Percentiles rank a stretch among this genome's conserved stretches.
Conservation (phyloP, 768 basidiomycete species). For the Macrolepiota albuminosa region DNA sequence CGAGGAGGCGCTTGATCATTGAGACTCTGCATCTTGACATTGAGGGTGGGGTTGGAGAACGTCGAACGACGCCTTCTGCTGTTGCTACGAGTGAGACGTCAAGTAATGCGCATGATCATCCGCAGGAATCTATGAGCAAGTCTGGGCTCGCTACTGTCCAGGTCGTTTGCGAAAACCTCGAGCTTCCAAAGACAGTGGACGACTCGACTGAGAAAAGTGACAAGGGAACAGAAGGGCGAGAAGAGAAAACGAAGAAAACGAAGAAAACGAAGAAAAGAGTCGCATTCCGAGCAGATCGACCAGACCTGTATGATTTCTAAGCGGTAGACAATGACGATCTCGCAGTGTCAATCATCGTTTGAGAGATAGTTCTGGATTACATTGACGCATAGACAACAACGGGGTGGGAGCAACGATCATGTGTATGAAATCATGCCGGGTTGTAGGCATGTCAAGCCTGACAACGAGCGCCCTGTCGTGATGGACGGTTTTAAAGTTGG, state of each 20-base stretch:
- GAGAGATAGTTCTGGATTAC: not conserved
- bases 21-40: constrained; percentile 89
- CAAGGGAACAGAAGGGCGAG: constrained; percentile 13
- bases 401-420: not conserved
- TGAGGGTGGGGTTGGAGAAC: constrained; percentile 79
- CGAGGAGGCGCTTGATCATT: constrained; percentile 78
- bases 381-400: not conserved
- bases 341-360: constrained; percentile 1
- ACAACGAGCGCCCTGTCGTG: not conserved
- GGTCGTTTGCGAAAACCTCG: constrained; percentile 38
- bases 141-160: constrained; percentile 32
- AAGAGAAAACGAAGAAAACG: constrained; percentile 29
- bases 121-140: constrained; percentile 6
- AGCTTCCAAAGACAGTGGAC: not conserved
- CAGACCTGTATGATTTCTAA: constrained; percentile 75
- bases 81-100: constrained; percentile 16
- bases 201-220: constrained; percentile 7
- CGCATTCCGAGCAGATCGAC: constrained; percentile 60
- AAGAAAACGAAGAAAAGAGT: constrained; percentile 64
- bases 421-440: not conserved
- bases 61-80: constrained; percentile 52
- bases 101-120: constrained; percentile 10
- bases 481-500: not conserved
- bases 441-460: not conserved
- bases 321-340: not conserved